Evolutionary conservation across 257 asterid genomes (phyloP).

Genomic region (Solanum clarkiae): DNA sequence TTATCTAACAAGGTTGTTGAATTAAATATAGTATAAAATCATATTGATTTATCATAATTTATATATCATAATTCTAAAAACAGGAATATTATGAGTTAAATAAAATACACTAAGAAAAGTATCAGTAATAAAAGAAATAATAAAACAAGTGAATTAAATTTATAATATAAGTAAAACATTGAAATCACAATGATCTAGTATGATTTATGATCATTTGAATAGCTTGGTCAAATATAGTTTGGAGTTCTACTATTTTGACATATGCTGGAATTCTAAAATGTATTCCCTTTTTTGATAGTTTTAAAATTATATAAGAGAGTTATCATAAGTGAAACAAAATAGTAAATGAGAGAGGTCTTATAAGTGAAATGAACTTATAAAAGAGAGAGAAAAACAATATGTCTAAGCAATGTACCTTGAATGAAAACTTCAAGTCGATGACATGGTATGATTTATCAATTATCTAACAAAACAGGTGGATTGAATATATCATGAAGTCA

Average conservation of each 20-base stretch:
- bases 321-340: not conserved
- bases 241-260: not conserved
- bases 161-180: not conserved
- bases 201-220: not conserved
- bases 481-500: not conserved
- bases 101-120: not conserved
- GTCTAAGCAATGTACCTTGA: too few relatives aligned
- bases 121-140: not conserved
- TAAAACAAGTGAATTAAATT: not conserved
- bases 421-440: not conserved
- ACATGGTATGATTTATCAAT: too few relatives aligned
- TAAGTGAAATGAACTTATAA: not conserved
- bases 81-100: not conserved
- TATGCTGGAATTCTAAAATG: not conserved
- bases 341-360: not conserved
- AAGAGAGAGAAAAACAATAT: too few relatives aligned
- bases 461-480: not conserved
- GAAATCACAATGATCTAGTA: not conserved
- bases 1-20: not conserved
- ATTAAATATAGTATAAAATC: not conserved
- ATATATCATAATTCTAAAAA: not conserved
- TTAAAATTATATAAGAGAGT: not conserved
- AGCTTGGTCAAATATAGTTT: not conserved
- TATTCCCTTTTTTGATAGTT: not conserved
- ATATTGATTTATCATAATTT: not conserved